These are phyloP conservation scores for Sporisorium sorghi DNA, from an alignment of 1,284 basidiomycete species.

Conservation along the genomic window DNA sequence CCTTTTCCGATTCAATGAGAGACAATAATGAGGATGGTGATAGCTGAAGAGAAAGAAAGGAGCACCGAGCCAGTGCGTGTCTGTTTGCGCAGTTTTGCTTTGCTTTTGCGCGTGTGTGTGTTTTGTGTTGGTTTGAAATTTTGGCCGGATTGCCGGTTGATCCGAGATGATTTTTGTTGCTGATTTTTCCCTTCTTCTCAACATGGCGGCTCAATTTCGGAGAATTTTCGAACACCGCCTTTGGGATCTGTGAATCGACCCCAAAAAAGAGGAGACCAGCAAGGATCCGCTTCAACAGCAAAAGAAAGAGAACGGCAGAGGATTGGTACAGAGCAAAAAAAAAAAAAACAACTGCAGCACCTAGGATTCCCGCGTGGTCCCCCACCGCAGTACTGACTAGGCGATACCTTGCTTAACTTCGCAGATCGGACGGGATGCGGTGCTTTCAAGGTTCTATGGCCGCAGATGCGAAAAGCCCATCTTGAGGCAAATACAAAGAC, in stretches of 20 bases:
- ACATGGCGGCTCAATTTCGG: constrained; percentile 1
- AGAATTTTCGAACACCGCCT: constrained; percentile 17
- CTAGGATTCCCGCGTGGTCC: constrained; percentile 85
- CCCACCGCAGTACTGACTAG: constrained; percentile 85
- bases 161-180: too few species aligned
- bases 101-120: not conserved
- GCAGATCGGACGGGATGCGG: constrained; percentile 84
- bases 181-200: not conserved
- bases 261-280: too few species aligned
- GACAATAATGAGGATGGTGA: constrained; percentile 6
- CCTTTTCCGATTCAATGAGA: not conserved
- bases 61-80: not conserved
- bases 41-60: constrained; percentile 4
- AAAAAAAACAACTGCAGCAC: constrained; percentile 77
- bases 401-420: constrained; percentile 83
- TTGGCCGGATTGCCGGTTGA: constrained; percentile 9
- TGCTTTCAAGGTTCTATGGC: constrained; percentile 83
- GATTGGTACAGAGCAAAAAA: too few species aligned
- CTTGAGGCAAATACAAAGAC: too few species aligned
- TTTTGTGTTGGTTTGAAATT: not conserved
- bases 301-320: too few species aligned
- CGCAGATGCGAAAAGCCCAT: too few species aligned
- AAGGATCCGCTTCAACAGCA: too few species aligned
- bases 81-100: not conserved
- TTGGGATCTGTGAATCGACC: too few species aligned